Evolutionary conservation across 2,329 filamentous ascomycete species (phyloP), one percentile per base, ranked within the genome.

Genomic region (Ophiocordyceps camponoti-leonardi): DNA sequence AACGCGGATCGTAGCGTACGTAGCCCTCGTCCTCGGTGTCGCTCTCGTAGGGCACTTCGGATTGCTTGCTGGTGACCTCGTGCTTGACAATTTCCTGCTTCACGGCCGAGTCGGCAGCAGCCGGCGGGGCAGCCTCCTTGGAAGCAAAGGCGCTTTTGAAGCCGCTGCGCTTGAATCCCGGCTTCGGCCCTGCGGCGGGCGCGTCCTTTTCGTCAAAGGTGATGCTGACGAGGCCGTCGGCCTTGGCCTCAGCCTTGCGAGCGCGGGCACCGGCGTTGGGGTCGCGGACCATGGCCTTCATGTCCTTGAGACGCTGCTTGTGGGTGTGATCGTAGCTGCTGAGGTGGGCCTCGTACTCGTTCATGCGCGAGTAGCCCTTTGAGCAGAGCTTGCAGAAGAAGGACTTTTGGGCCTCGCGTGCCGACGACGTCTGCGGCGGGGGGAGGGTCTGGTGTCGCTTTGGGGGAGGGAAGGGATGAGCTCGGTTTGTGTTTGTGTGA

Each of bases 291-390:
- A 88, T 81, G 56, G 83, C 79, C 64, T 86, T 86, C 83, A 90
- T 87, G 56, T 92, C 84, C 63, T 86, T 85, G 48, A 88, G 75
- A 44, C 85, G 82, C 67, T 93, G 87, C 61, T 87, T 88, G 64
- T 98, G 92, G 54, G 85, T 84, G 65, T 98, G 92, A 59, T 96
- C 92, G 63, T 96, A 96, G 56, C 84, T 92, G 51, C 80, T 80
- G 47, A 95, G 84, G 61, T 98, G 92, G 8, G 88, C 83, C 63
- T 96, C 90, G 61, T 93, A 95, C 61, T 96, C 90, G 59, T 93
- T 90, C 73, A 94, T 90, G 46, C 92, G 86, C 2, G 81, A 79
- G 65, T 96, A 98, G 55, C 88, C 90, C 66, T 96, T 96, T 51
- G 83, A 79, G 68, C 92, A 96, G 46, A 96, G 76, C 39, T 80